A percentile compares a stretch with the other conserved stretches of the same genome.
Conservation (phyloP, 2,329 filamentous ascomycete species). For the Arthrobotrys iridis region DNA sequence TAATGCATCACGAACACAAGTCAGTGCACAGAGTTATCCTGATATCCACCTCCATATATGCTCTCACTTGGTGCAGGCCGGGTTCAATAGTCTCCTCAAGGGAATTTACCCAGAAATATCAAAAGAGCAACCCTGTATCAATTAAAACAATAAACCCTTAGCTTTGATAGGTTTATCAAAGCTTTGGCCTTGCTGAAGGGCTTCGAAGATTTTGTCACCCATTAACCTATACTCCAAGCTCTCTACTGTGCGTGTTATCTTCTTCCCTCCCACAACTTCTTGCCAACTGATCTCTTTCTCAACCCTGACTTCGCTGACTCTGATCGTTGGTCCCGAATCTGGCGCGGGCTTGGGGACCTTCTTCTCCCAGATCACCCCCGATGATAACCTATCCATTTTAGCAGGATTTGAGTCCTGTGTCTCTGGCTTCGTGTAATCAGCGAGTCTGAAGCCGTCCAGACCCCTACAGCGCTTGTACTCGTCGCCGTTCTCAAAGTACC, state of each 20-base stretch:
- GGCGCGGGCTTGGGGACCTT: conserved; percentile 28
- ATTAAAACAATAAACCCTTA: conserved; percentile 14
- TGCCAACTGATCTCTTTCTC: conserved; percentile 34
- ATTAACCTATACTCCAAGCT: conserved; percentile 49
- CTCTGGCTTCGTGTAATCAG: conserved; percentile 32
- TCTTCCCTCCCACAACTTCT: conserved; percentile 30
- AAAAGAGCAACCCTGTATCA: too few relatives aligned
- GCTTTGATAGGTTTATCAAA: conserved; percentile 41
- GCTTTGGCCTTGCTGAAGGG: conserved; percentile 41
- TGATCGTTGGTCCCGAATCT: conserved; percentile 29
- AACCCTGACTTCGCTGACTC: conserved; percentile 39
- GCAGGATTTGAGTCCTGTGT: conserved; percentile 16
- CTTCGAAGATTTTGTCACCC: conserved; percentile 43
- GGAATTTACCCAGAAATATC: too few relatives aligned
- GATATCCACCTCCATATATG: not conserved
- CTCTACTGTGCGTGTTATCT: not conserved
- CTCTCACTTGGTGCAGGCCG: too few relatives aligned
- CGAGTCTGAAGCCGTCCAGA: conserved; percentile 38
- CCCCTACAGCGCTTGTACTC: conserved; percentile 48
- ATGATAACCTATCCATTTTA: conserved; percentile 23
- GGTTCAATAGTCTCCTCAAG: too few relatives aligned
- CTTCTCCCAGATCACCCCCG: conserved; percentile 45
- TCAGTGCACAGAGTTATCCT: not conserved
- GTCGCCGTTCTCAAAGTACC: conserved; percentile 49
- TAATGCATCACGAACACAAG: not conserved